Conservation (phyloP, 202 grass and related monocot genomes). For the Zizania palustris region DNA sequence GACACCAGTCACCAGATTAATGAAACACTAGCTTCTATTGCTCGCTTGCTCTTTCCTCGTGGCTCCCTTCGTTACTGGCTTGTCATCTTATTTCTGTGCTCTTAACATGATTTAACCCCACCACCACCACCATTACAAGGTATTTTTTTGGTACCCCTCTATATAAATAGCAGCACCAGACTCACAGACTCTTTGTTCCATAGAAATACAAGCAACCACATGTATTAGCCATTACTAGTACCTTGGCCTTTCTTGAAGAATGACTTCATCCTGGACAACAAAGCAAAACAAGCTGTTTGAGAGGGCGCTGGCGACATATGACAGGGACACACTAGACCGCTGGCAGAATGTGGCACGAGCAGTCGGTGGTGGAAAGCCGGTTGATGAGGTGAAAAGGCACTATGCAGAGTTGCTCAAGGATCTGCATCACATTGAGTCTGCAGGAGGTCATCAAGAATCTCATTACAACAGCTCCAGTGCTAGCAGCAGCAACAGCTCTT, state of each 20-base stretch:
- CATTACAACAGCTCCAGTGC: slow-evolving; percentile 16
- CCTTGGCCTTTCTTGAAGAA: slow-evolving; percentile 33
- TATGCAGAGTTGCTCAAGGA: slow-evolving; percentile 50
- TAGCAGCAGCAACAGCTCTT: slow-evolving; percentile 41
- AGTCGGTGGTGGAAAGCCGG: slow-evolving; percentile 63
- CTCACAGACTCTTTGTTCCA: slow-evolving; percentile 38
- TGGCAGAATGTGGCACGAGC: slow-evolving; percentile 72
- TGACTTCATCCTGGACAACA: slow-evolving; percentile 62
- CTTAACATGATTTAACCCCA: slow-evolving; percentile 24
- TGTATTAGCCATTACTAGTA: slow-evolving; percentile 17
- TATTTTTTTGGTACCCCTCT: slow-evolving; percentile 22
- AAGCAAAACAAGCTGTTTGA: slow-evolving; percentile 71
- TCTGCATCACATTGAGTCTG: slow-evolving; percentile 50
- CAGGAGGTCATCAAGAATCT: slow-evolving; percentile 22
- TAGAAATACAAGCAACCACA: slow-evolving; percentile 42
- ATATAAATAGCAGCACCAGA: slow-evolving; percentile 39
- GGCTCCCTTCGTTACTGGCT: slow-evolving; percentile 37
- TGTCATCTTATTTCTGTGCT: slow-evolving; percentile 35
- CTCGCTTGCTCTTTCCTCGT: neutral
- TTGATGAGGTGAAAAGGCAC: slow-evolving; percentile 65
- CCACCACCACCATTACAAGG: slow-evolving; percentile 16
- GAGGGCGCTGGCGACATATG: slow-evolving; percentile 56
- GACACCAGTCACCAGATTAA: slow-evolving; percentile 3
- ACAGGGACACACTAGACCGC: slow-evolving; percentile 61
- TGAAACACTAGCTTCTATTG: neutral